Evolutionary conservation across 371 early-diverging fungal genomes (phyloP), one percentile per base, ranked within the genome.

Genomic region (Rhizomucor pusillus): DNA sequence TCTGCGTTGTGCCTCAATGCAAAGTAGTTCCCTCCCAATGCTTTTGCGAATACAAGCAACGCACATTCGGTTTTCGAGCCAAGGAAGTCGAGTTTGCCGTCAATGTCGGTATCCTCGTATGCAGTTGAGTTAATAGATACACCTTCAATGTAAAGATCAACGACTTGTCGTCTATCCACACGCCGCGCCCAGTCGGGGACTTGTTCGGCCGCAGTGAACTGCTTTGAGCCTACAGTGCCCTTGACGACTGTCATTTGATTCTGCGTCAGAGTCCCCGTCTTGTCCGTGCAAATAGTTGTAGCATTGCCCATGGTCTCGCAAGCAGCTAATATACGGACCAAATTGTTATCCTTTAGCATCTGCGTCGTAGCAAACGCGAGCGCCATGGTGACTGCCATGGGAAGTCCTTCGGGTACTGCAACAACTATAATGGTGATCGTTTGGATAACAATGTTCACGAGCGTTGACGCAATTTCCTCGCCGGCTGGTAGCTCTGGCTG

Each of bases 221-320:
- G 50, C 51, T 69, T 54, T 33, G 75, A 56, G 19, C 77, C 80
- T 7, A 87, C 47, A 10, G 67, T 62, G 20, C 89, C 90, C 57
- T 87, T 80, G 9, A 92, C 92, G 5, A 96, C 93, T 1, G 93
- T 92, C 97, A 98, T 97, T 53, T 80, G 81, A 80, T 98, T 98
- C 70, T 91, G 88, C 0, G 97, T 97, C 55, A 97, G 75, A 1
- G 97, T 97, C 23, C 97, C 99, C 0, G 97, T 97, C 77, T 97
- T 97, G 77, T 98, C 97, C 0, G 94, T 89, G 77, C 97, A 97
- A 34, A 98, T 91, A 7, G 93, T 91, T 12, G 97, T 98, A 24
- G 95, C 94, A 58, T 90, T 90, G 39, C 97, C 97, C 97, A 97
- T 97, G 40, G 95, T 96, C 78, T 98, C 99, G 69, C 97, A 97